Evolutionary conservation across 1,139 yeast genomes (phyloP), one percentile per base, ranked within the genome.

Genomic region (Wickerhamomyces sp.): DNA sequence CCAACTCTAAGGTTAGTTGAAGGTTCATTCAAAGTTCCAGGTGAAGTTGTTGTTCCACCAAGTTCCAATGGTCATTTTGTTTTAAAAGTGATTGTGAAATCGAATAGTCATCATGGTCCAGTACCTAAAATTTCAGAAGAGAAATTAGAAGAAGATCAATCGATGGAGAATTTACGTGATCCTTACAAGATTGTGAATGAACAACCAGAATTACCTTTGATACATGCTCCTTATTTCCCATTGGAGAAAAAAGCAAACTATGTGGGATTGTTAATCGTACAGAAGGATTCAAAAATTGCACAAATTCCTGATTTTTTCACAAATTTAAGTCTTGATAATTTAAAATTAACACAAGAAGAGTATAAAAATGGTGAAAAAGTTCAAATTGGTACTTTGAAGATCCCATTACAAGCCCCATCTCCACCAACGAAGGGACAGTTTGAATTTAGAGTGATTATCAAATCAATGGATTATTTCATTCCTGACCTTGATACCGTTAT

Each of bases 1-100:
- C 96, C 97, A 28, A 63, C 68, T 30, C 62, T 91, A 39, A 78
- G 84, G 49, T 65, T 89, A 16, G 47, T 88, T 28, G 76, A 75
- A 35, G 80, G 95, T 30, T 76, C 73, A 39, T 87, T 89, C 61
- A 72, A 75, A 44, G 96, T 89, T 28, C 94, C 96, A 4, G 98
- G 97, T 25, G 97, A 89, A 63, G 59, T 64, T 19, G 66, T 68
- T 23, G 83, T 91, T 11, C 75, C 95, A 4, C 94, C 96, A 23
- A 59, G 64, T 31, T 75, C 97, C 2, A 75, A 72, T 40, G 78
- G 87, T 10, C 89, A 86, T 56, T 64, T 93, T 42, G 77, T 78
- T 20, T 49, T 93, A 27, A 87, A 87, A 57, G 82, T 85, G 42
- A 62, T 86, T 31, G 77, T 86, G 26, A 78, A 81, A 51, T 84